Percentiles rank a stretch among this genome's conserved stretches.
phyloP scores from a whole-genome alignment of 2,329 filamentous ascomycete genomes.

The Aphanocladium album region DNA sequence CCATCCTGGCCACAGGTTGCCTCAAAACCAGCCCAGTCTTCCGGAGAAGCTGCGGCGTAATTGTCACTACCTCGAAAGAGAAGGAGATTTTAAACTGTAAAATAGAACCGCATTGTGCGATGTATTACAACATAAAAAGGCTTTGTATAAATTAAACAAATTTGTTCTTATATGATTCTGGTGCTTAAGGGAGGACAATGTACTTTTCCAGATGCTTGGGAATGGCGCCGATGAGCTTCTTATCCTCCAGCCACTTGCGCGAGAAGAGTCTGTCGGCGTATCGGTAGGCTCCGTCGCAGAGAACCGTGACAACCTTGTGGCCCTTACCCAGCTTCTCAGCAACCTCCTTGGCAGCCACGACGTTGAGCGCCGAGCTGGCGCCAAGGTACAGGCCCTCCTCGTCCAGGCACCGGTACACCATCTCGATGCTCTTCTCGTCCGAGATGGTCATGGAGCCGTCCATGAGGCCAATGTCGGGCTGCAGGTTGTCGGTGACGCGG shows the following conservation, averaged over 20 bases:
- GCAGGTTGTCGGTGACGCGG: constrained; percentile 89
- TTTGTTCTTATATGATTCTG: constrained; percentile 1
- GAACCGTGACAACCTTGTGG: constrained; percentile 85
- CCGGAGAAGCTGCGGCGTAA: not conserved
- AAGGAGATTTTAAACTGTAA: not conserved
- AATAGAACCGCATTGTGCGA: constrained; percentile 9
- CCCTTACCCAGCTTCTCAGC: constrained; percentile 85
- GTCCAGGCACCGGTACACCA: constrained; percentile 95
- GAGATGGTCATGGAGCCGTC: constrained; percentile 81
- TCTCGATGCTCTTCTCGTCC: constrained; percentile 93
- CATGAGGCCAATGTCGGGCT: constrained; percentile 75
- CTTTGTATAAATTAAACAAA: constrained; percentile 7
- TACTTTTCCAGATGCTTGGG: constrained; percentile 87
- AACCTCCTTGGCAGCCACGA: constrained; percentile 90
- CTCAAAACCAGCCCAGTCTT: not conserved
- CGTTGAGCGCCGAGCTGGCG: constrained; percentile 89
- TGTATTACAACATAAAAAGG: not conserved
- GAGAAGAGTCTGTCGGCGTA: constrained; percentile 95
- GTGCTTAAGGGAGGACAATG: constrained; percentile 74
- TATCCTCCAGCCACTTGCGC: constrained; percentile 80
- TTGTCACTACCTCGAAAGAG: not conserved
- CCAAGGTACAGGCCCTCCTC: constrained; percentile 95
- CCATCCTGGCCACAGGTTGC: constrained; percentile 23
- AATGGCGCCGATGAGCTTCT: constrained; percentile 75
- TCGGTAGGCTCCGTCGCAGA: constrained; percentile 95